Percentiles rank a stretch among this genome's conserved stretches.
These are phyloP conservation scores for Sclerotinia sclerotiorum DNA, from an alignment of 2,329 filamentous ascomycete species.

Conservation along the genomic window DNA sequence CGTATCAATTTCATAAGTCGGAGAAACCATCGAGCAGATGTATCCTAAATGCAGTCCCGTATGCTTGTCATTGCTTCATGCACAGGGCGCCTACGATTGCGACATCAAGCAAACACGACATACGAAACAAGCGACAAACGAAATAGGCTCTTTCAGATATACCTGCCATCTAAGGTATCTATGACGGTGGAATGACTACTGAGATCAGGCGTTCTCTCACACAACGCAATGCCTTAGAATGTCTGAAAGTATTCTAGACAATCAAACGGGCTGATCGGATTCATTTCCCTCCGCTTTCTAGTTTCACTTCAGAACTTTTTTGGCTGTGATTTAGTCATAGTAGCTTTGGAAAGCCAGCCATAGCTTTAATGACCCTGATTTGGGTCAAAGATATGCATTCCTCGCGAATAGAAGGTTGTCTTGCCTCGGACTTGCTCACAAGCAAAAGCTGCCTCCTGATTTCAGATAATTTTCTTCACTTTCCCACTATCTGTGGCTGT, in stretches of 20 bases:
- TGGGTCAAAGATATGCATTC: background rate
- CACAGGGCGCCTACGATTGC: slow-evolving; percentile 3
- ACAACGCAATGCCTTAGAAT: background rate
- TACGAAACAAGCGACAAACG: slow-evolving; percentile 12
- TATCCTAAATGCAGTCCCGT: slow-evolving; percentile 2
- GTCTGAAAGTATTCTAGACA: background rate
- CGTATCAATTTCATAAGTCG: slow-evolving; percentile 11
- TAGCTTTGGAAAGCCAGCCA: slow-evolving; percentile 55
- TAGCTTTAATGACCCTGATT: slow-evolving; percentile 48
- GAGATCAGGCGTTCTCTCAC: background rate
- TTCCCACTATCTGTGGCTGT: slow-evolving; percentile 62
- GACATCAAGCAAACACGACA: slow-evolving; percentile 7
- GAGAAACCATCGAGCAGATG: background rate
- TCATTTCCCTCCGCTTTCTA: background rate
- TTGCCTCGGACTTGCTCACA: slow-evolving; percentile 61
- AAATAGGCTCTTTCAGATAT: background rate
- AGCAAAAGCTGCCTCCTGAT: slow-evolving; percentile 67
- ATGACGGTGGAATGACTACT: background rate
- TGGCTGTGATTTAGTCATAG: slow-evolving; percentile 53
- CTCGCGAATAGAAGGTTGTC: background rate
- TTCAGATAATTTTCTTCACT: slow-evolving; percentile 56
- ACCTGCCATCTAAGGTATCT: background rate
- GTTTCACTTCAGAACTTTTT: slow-evolving; percentile 49
- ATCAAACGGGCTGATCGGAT: background rate
- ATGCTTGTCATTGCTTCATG: slow-evolving; percentile 9